These are phyloP conservation scores for Candida anutae DNA, from an alignment of 1,139 yeast genomes.

Conservation along the genomic window DNA sequence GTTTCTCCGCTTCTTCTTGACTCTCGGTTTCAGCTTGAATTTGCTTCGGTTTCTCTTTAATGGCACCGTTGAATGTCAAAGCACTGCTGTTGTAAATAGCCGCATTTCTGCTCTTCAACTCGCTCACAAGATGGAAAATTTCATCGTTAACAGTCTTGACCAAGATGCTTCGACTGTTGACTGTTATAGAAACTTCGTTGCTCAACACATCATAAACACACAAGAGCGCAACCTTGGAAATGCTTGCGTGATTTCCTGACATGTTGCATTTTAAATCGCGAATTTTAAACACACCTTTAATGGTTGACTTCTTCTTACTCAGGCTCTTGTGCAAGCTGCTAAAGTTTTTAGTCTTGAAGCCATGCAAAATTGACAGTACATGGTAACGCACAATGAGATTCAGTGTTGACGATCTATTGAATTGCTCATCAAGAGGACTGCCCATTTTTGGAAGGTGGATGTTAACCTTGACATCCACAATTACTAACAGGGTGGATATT, in stretches of 20 bases:
- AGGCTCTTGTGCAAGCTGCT: slow-evolving; percentile 6
- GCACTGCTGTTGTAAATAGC: slow-evolving; percentile 14
- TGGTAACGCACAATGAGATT: slow-evolving; percentile 20
- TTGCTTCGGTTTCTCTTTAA: too few species aligned
- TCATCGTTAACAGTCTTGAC: slow-evolving; percentile 31
- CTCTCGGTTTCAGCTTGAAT: too few species aligned
- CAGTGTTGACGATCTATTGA: slow-evolving; percentile 21
- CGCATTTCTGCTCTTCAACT: slow-evolving; percentile 26
- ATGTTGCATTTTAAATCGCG: slow-evolving; percentile 25
- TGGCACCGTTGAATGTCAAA: too few species aligned
- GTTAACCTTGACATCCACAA: slow-evolving; percentile 24
- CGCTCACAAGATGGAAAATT: slow-evolving; percentile 30
- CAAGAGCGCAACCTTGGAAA: slow-evolving; percentile 24
- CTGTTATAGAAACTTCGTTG: slow-evolving; percentile 15
- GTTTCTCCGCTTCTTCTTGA: too few species aligned
- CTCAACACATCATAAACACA: slow-evolving; percentile 19
- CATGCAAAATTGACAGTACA: slow-evolving; percentile 19
- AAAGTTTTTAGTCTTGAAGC: slow-evolving; percentile 21
- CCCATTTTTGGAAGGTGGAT: slow-evolving; percentile 27
- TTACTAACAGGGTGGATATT: slow-evolving; percentile 20
- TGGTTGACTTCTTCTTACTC: slow-evolving; percentile 4
- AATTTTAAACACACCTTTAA: slow-evolving; percentile 18
- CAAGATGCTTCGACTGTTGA: slow-evolving; percentile 20
- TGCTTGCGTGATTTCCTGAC: slow-evolving; percentile 22
- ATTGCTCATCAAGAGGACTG: slow-evolving; percentile 9